Percentiles rank a stretch among this genome's conserved stretches.
phyloP scores from a whole-genome alignment of 495 filamentous ascomycete genomes.

The Bacidia rubella region DNA sequence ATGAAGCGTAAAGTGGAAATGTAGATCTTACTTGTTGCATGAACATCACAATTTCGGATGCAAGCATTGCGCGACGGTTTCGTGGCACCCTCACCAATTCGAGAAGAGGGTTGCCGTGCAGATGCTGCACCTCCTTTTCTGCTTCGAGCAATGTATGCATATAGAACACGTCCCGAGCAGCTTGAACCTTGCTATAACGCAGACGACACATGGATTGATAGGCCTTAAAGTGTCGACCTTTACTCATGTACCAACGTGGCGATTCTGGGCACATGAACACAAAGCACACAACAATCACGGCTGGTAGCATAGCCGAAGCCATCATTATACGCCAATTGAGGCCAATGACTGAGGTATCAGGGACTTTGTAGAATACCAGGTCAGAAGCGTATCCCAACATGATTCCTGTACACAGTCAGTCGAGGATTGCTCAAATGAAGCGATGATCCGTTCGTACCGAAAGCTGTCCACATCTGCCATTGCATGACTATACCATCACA shows the following conservation, averaged over 20 bases:
- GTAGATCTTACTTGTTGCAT: constrained; percentile 54
- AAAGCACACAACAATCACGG: constrained; percentile 52
- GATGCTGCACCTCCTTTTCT: constrained; percentile 44
- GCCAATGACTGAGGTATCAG: constrained; percentile 38
- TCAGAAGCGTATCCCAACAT: constrained; percentile 68
- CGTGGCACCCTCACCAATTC: constrained; percentile 63
- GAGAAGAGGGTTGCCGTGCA: constrained; percentile 44
- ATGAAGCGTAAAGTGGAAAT: neutral
- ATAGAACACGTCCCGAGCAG: constrained; percentile 71
- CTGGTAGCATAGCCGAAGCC: constrained; percentile 61
- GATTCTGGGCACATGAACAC: constrained; percentile 66
- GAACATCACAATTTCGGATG: constrained; percentile 70
- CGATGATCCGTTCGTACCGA: no score
- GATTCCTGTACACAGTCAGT: no score
- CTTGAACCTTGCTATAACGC: constrained; percentile 58
- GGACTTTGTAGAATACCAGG: constrained; percentile 56
- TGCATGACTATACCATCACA: constrained; percentile 42
- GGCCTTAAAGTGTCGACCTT: constrained; percentile 49
- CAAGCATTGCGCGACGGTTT: constrained; percentile 65
- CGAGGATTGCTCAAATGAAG: no score
- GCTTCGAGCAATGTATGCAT: constrained; percentile 59
- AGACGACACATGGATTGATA: constrained; percentile 53
- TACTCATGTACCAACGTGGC: constrained; percentile 67
- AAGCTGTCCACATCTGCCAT: constrained; percentile 84
- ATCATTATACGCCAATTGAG: constrained; percentile 80